Base-by-base conservation (phyloP, 352 stramenopile genomes). In the Discostella stelligera region DNA sequence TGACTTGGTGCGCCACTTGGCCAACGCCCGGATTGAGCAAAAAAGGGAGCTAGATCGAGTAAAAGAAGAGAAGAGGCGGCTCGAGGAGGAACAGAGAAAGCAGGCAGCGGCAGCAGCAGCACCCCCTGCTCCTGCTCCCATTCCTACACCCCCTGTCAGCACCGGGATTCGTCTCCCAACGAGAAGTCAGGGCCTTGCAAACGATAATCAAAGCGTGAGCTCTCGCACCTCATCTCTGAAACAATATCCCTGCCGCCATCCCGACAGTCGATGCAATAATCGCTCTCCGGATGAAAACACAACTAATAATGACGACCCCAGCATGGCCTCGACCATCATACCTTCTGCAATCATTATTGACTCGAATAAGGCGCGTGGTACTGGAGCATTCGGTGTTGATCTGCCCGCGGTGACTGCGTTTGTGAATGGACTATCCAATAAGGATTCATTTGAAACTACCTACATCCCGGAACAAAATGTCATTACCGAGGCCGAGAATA, bases 391-490 rank as follows among this genome's bases (percentile, higher is more conserved):
- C 21, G 55, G 10, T n/a, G 20, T 48, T 30, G 16, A 9, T 52
- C 27, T 5, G 27, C 27, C 41, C 39, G 25, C 25, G 11, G 14
- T 59, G 50, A 68, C 71, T n/a, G 56, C 56, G 6, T 59, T 30
- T 39, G 18, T 41, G n/a, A 44, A 44, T 44, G 54, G 3, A 7
- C 14, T 27, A 13, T 69, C 56, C 39, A 65, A 64, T n/a, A 53
- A 44, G n/a, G 73, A 80, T 37, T 67, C 54, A 20, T 76, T 80
- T 52, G 49, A 80, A 50, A 80, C 76, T 27, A 80, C 65, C 10
- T 41, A 66, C 20, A 74, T 80, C 27, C 73, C 73, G 10, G 73
- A 80, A 39, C 59, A 66, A 2, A 75, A 80, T 67, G 73, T 80
- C 0, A 41, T 80, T 6, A 55, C 49, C 16, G 58, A 67, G 25